Evolutionary conservation across 441 rosid genomes (phyloP).

Genomic region (Mallotus japonicus): DNA sequence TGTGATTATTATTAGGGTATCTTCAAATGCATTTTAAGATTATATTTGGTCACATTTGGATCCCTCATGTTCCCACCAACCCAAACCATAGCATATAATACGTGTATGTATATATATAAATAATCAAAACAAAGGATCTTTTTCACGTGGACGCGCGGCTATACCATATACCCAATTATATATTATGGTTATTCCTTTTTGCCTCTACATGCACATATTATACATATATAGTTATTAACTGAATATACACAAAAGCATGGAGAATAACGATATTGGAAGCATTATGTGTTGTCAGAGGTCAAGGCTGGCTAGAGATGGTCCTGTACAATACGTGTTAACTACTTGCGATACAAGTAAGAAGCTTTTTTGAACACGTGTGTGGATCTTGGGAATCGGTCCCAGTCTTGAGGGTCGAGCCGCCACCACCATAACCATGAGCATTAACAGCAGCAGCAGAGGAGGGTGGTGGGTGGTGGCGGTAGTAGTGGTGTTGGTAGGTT

Average conservation of each 20-base stretch:
- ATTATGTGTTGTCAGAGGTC: conserved; percentile 21
- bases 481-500: conserved; percentile 10
- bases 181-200: conserved; percentile 12
- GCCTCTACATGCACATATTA: not conserved
- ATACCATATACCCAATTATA: conserved; percentile 12
- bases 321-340: conserved; percentile 29
- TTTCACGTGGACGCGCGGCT: conserved; percentile 22
- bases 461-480: not conserved
- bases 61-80: conserved; percentile 33
- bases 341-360: not conserved
- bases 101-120: not conserved
- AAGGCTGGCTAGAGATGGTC: conserved; percentile 31
- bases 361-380: conserved; percentile 20
- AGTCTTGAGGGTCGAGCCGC: conserved; percentile 46
- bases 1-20: not conserved
- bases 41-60: conserved; percentile 8
- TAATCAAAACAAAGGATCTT: not conserved
- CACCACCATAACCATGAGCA: not conserved
- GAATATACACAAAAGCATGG: not conserved
- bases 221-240: not conserved
- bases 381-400: conserved; percentile 37
- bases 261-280: not conserved
- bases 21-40: not conserved
- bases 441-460: conserved; percentile 1
- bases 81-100: conserved; percentile 11